Conservation (phyloP, 1,284 basidiomycete genomes). For the Termitomyces sp. region DNA sequence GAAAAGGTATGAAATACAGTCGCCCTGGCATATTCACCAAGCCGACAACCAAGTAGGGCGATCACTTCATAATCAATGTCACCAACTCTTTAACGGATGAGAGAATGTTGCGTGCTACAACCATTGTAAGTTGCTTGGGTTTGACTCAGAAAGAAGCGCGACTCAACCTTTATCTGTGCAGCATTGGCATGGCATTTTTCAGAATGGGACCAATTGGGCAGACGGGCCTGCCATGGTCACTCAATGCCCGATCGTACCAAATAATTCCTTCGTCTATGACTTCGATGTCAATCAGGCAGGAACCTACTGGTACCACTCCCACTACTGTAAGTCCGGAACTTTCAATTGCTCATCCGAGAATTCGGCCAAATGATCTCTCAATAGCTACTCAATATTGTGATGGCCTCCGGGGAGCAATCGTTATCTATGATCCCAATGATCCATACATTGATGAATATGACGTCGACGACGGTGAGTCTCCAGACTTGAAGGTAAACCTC, state of each 20-base stretch:
- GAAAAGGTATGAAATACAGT: too few relatives aligned
- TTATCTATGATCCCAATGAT: conserved; percentile 4
- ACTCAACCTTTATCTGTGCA: too few relatives aligned
- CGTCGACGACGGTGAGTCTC: conserved; percentile 3
- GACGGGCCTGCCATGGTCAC: conserved; percentile 37
- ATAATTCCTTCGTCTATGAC: conserved; percentile 28
- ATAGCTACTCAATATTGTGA: conserved; percentile 8
- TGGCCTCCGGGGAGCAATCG: conserved; percentile 3
- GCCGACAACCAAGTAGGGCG: too few relatives aligned
- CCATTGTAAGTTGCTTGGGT: too few relatives aligned
- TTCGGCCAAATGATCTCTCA: too few relatives aligned
- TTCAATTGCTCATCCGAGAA: too few relatives aligned
- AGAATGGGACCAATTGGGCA: conserved; percentile 29
- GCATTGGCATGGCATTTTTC: conserved; percentile 36
- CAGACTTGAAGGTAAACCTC: too few relatives aligned
- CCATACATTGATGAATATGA: conserved; percentile 2
- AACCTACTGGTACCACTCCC: conserved; percentile 45
- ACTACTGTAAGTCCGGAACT: conserved; percentile 33
- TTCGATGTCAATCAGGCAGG: conserved; percentile 32
- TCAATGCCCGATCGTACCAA: conserved; percentile 32
- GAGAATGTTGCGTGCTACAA: neutral
- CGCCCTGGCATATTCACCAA: too few relatives aligned
- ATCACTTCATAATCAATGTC: conserved; percentile 22
- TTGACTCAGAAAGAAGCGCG: too few relatives aligned
- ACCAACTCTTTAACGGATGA: conserved; percentile 23